Conservation (phyloP, 176 grass and related monocot genomes). For the Oryza rufipogon region DNA sequence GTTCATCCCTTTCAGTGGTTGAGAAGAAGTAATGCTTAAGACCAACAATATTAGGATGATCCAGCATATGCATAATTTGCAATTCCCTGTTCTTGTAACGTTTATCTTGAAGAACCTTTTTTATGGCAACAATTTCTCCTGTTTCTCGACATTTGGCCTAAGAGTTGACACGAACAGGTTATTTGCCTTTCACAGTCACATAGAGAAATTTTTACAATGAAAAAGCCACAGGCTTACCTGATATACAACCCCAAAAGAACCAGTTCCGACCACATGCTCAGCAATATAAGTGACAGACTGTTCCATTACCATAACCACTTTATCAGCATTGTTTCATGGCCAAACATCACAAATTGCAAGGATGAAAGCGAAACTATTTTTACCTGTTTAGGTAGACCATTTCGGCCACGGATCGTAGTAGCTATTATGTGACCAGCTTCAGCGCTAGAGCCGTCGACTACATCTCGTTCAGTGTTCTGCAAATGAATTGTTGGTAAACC, state of each 20-base stretch:
- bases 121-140: constrained; percentile 93
- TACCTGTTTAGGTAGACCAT: constrained; percentile 86
- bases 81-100: constrained; percentile 96
- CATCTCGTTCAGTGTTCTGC: constrained; percentile 68
- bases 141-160: constrained; percentile 98
- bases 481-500: constrained; percentile 32
- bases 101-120: constrained; percentile 98
- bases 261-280: constrained; percentile 94
- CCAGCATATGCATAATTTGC: constrained; percentile 98
- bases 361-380: constrained; percentile 20
- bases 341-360: not conserved
- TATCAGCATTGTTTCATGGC: constrained; percentile 14
- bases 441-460: constrained; percentile 53
- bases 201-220: constrained; percentile 9
- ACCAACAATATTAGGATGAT: constrained; percentile 92
- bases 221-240: constrained; percentile 55
- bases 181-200: constrained; percentile 24
- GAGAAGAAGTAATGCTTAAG: constrained; percentile 98
- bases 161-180: constrained; percentile 35
- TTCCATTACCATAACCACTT: constrained; percentile 40
- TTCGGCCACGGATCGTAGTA: constrained; percentile 58
- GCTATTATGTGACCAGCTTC: constrained; percentile 77
- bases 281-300: constrained; percentile 86
- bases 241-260: constrained; percentile 96
- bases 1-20: constrained; percentile 79